Evolutionary conservation across 129 eudicot genomes (phyloP).

Genomic region (Flaveria robusta): DNA sequence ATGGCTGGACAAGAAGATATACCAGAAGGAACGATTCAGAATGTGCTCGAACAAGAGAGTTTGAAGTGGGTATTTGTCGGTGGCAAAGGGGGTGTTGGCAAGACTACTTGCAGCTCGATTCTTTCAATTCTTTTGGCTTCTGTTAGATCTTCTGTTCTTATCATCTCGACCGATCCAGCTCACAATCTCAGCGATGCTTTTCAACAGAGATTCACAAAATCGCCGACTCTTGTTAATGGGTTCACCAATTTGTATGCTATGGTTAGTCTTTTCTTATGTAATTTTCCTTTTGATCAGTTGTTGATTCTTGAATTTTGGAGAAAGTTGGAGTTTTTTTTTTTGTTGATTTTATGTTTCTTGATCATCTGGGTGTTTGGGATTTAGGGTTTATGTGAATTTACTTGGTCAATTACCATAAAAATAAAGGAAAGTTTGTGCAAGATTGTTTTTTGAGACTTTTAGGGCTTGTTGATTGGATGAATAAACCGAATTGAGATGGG

Average conservation of each 20-base stretch:
- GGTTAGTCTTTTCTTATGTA: constrained; percentile 44
- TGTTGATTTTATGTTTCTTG: too few relatives aligned
- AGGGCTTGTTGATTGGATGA: background rate
- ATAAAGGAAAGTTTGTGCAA: background rate
- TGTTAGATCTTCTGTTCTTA: constrained; percentile 85
- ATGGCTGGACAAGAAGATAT: constrained; percentile 53
- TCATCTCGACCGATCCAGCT: constrained; percentile 97
- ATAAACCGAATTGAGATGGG: too few relatives aligned
- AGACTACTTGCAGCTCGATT: constrained; percentile 41
- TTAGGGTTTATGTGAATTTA: background rate
- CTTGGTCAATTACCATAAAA: too few relatives aligned
- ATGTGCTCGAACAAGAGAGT: constrained; percentile 74
- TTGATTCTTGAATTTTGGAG: background rate
- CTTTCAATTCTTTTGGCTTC: constrained; percentile 45
- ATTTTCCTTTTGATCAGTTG: background rate
- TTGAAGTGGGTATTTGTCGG: constrained; percentile 68
- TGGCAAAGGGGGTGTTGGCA: constrained; percentile 48
- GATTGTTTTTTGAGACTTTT: background rate
- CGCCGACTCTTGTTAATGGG: constrained; percentile 86
- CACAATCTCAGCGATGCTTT: constrained; percentile 97
- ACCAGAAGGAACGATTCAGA: constrained; percentile 72
- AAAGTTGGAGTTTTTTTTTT: too few relatives aligned
- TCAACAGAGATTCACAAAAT: constrained; percentile 85
- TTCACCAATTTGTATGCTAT: constrained; percentile 91
- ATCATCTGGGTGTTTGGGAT: background rate